These are phyloP conservation scores for Fusarium caatingaense DNA, from an alignment of 2,329 filamentous ascomycete species.

Conservation along the genomic window DNA sequence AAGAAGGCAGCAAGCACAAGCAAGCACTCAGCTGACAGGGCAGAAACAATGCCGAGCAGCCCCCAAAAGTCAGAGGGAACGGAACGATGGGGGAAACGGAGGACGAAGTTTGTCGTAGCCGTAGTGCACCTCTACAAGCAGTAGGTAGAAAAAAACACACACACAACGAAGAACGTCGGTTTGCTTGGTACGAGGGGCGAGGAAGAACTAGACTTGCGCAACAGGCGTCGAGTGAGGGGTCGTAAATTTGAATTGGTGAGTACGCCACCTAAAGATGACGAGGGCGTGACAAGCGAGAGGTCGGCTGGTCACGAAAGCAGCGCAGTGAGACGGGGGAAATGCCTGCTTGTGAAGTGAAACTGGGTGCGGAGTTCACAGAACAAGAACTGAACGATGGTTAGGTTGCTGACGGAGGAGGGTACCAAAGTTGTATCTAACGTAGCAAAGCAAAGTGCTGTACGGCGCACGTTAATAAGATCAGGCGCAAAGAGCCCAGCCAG, in stretches of 20 bases:
- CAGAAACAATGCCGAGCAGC: slow-evolving; percentile 36
- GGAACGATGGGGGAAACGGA: slow-evolving; percentile 35
- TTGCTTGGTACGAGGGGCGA: slow-evolving; percentile 38
- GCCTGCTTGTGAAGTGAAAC: slow-evolving; percentile 35
- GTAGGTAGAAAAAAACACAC: slow-evolving; percentile 21
- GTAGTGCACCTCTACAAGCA: slow-evolving; percentile 25
- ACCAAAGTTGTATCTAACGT: slow-evolving; percentile 41
- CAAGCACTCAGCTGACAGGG: slow-evolving; percentile 33
- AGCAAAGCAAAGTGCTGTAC: slow-evolving; percentile 33
- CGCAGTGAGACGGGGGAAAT: slow-evolving; percentile 46
- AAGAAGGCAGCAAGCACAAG: slow-evolving; percentile 25
- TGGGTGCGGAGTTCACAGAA: slow-evolving; percentile 37
- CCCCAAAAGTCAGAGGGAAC: slow-evolving; percentile 35
- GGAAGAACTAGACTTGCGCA: slow-evolving; percentile 46
- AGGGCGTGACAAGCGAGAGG: slow-evolving; percentile 43
- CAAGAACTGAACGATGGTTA: slow-evolving; percentile 35
- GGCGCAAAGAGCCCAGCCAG: slow-evolving; percentile 38
- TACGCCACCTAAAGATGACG: slow-evolving; percentile 44
- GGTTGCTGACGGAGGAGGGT: slow-evolving; percentile 44
- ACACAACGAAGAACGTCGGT: slow-evolving; percentile 35
- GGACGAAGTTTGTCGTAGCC: slow-evolving; percentile 39
- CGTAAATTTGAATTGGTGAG: slow-evolving; percentile 36
- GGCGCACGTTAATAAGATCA: slow-evolving; percentile 44
- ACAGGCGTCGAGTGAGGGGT: slow-evolving; percentile 43
- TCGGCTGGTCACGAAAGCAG: slow-evolving; percentile 44